A percentile compares a stretch with the other conserved stretches of the same genome.
These are phyloP conservation scores for Ustilago loliicola DNA, from an alignment of 1,284 basidiomycete species.

Conservation along the genomic window DNA sequence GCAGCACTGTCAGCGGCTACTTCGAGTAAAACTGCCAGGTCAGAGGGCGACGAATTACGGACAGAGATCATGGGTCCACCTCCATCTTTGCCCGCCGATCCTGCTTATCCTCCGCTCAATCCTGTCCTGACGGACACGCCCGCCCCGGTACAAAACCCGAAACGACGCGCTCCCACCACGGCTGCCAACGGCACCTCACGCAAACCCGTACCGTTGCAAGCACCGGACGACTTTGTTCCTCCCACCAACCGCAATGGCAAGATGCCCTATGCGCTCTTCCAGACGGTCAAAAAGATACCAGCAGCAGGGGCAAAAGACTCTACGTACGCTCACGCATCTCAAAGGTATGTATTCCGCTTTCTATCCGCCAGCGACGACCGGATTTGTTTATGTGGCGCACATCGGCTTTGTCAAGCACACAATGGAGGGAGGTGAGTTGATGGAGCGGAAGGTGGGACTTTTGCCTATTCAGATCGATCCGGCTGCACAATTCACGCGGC, in stretches of 20 bases:
- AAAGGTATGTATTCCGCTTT: slow-evolving; percentile 28
- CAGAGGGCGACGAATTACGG: slow-evolving; percentile 25
- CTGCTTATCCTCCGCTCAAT: slow-evolving; percentile 47
- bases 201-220: slow-evolving; percentile 14
- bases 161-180: slow-evolving; percentile 15
- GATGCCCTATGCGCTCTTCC: slow-evolving; percentile 51
- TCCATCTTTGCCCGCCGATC: slow-evolving; percentile 37
- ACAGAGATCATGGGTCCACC: slow-evolving; percentile 59
- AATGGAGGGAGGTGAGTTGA: background rate
- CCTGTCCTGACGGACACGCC: slow-evolving; percentile 28
- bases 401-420: background rate
- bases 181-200: slow-evolving; percentile 22
- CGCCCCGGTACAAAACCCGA: slow-evolving; percentile 15
- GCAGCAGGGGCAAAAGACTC: background rate
- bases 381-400: background rate
- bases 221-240: slow-evolving; percentile 31
- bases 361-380: background rate
- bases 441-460: background rate
- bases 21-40: background rate
- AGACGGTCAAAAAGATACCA: slow-evolving; percentile 29
- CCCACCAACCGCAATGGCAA: slow-evolving; percentile 47
- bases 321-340: slow-evolving; percentile 2
- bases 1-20: slow-evolving; percentile 13
- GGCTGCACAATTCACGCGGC: background rate
- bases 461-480: background rate